phyloP scores from a whole-genome alignment of 1,284 basidiomycete genomes.

The Apiotrichum akiyoshidainum region DNA sequence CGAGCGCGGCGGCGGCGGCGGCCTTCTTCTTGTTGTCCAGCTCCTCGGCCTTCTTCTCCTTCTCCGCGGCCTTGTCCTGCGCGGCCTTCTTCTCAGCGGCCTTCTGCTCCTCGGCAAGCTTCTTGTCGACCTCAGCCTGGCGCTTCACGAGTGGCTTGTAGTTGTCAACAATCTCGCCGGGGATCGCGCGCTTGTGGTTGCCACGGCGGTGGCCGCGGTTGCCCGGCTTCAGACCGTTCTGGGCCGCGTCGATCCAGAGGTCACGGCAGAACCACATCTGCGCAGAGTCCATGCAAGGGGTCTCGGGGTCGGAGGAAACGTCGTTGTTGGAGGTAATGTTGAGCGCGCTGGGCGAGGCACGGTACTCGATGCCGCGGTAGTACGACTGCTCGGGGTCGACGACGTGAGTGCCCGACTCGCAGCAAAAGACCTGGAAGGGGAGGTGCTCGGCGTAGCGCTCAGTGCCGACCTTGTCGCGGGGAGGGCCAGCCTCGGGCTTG shows the following conservation, averaged over 20 bases:
- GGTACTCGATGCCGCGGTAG: constrained; percentile 79
- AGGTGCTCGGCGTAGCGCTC: constrained; percentile 81
- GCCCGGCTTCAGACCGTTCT: constrained; percentile 59
- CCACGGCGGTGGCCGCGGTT: constrained; percentile 7
- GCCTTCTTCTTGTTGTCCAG: constrained; percentile 2
- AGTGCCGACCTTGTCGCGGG: constrained; percentile 73
- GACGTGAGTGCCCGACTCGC: constrained; percentile 90
- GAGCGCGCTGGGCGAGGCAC: constrained; percentile 70
- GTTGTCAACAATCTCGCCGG: constrained; percentile 28
- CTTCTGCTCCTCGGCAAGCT: constrained; percentile 1
- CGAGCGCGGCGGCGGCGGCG: constrained; percentile 15
- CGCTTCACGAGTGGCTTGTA: constrained; percentile 29
- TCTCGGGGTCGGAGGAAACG: constrained; percentile 63
- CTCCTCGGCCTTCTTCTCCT: constrained; percentile 11
- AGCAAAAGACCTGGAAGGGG: constrained; percentile 95
- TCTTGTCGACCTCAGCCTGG: constrained; percentile 7
- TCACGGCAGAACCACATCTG: constrained; percentile 96
- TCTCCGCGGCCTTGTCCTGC: constrained; percentile 3
- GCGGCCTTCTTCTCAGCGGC: neutral
- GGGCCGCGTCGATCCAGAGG: constrained; percentile 79
- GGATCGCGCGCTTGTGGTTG: constrained; percentile 28
- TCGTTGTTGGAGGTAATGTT: constrained; percentile 67
- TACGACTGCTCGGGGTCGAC: constrained; percentile 90
- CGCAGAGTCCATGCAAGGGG: constrained; percentile 82
- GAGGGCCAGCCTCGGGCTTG: constrained; percentile 82